Percentiles rank a stretch among this genome's conserved stretches.
These are phyloP conservation scores for Penicillium lagena DNA, from an alignment of 495 filamentous ascomycete species.

Conservation along the genomic window DNA sequence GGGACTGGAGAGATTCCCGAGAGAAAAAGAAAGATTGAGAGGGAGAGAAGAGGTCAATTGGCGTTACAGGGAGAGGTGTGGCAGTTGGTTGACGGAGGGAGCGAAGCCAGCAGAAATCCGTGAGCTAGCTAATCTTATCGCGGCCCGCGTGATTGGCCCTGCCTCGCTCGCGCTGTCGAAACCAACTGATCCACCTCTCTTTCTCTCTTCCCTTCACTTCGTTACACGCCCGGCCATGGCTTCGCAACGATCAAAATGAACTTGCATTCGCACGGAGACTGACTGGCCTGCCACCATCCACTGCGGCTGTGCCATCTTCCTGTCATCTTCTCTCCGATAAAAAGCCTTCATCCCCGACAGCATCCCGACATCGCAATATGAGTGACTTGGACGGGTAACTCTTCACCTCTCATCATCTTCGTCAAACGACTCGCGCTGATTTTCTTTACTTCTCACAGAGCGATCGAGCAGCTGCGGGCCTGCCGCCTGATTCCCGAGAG, in stretches of 20 bases:
- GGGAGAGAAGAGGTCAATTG: constrained; percentile 10
- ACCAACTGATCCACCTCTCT: neutral
- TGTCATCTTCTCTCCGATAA: constrained; percentile 1
- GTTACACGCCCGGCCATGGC: constrained; percentile 3
- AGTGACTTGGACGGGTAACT: constrained; percentile 78
- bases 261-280: constrained; percentile 10
- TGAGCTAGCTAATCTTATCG: constrained; percentile 41
- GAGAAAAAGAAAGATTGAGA: neutral
- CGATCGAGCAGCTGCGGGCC: constrained; percentile 87
- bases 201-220: constrained; percentile 1
- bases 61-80: neutral
- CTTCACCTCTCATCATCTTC: neutral
- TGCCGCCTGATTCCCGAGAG: constrained; percentile 95
- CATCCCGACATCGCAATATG: constrained; percentile 44
- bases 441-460: constrained; percentile 45
- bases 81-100: neutral
- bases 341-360: neutral
- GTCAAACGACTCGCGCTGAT: constrained; percentile 1
- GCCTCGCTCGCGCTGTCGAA: constrained; percentile 4
- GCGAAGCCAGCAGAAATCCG: constrained; percentile 1
- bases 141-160: constrained; percentile 25
- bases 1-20: neutral
- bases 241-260: constrained; percentile 15
- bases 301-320: constrained; percentile 1
- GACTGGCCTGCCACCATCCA: neutral